phyloP scores from a whole-genome alignment of 805 yeast species.

The Metschnikowia amazonensis region DNA sequence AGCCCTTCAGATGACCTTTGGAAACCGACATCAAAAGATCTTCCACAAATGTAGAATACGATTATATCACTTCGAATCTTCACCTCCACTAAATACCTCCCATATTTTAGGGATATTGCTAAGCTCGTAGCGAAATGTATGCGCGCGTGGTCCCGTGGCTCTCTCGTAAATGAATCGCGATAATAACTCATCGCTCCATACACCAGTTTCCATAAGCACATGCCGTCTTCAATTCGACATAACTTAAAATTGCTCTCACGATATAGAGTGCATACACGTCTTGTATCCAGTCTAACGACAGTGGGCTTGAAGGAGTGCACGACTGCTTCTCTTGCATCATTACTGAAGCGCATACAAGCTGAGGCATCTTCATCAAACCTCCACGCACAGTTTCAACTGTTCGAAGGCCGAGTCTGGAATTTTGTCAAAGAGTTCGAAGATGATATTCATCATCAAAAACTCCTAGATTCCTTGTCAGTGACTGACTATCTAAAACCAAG shows the following conservation, averaged over 20 bases:
- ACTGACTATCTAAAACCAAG: constrained; percentile 10
- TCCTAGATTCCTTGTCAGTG: not conserved
- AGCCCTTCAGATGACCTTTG: too few species aligned
- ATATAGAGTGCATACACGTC: not conserved
- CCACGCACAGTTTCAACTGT: not conserved
- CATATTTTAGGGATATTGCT: not conserved
- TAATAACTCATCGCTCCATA: not conserved
- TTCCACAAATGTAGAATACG: too few species aligned
- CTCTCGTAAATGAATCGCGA: not conserved
- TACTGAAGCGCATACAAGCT: constrained; percentile 1
- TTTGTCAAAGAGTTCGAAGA: not conserved
- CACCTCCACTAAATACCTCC: not conserved
- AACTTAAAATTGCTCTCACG: not conserved
- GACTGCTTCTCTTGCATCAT: not conserved
- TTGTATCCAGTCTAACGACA: not conserved
- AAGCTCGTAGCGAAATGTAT: not conserved
- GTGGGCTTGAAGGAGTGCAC: not conserved
- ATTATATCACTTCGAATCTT: too few species aligned
- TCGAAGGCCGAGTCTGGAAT: not conserved
- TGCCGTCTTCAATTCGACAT: constrained; percentile 3
- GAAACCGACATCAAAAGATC: too few species aligned
- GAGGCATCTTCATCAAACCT: not conserved
- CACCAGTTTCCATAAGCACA: not conserved
- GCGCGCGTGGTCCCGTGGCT: not conserved
- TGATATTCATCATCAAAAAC: too few species aligned